Percentiles rank a stretch among this genome's conserved stretches.
These are phyloP conservation scores for Aspergillus brunneoviolaceus DNA, from an alignment of 2,329 filamentous ascomycete species.

Conservation along the genomic window DNA sequence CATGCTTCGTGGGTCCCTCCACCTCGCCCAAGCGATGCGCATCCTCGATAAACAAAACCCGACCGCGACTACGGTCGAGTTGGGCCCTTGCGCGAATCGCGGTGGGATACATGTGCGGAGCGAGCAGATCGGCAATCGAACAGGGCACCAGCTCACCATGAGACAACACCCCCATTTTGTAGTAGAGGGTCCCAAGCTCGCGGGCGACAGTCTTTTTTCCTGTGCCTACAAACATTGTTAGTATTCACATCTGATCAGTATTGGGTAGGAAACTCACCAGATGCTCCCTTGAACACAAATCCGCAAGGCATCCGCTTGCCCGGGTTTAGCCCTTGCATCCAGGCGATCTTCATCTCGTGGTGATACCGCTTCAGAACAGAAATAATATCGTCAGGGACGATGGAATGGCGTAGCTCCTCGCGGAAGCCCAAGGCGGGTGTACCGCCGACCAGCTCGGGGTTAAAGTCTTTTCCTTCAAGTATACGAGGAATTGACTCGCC, in stretches of 20 bases:
- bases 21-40: conserved; percentile 19
- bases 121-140: conserved; percentile 17
- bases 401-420: conserved; percentile 17
- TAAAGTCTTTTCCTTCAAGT: conserved; percentile 18
- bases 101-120: conserved; percentile 5
- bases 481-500: conserved; percentile 4
- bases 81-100: conserved; percentile 13
- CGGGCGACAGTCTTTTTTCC: conserved; percentile 19
- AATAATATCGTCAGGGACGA: conserved; percentile 22
- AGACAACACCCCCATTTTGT: conserved; percentile 22
- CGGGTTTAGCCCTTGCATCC: conserved; percentile 19
- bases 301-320: conserved; percentile 13
- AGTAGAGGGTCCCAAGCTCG: conserved; percentile 19
- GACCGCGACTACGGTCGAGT: conserved; percentile 16
- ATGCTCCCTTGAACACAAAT: conserved; percentile 23
- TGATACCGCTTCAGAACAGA: conserved; percentile 20
- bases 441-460: conserved; percentile 9
- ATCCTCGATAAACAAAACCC: conserved; percentile 20
- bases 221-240: conserved; percentile 7
- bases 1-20: conserved; percentile 9
- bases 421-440: conserved; percentile 13
- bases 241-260: not conserved
- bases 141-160: conserved; percentile 16
- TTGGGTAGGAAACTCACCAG: conserved; percentile 6
- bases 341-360: conserved; percentile 21